These are phyloP conservation scores for Neocucurbitaria cava DNA, from an alignment of 2,329 filamentous ascomycete genomes.

Conservation along the genomic window DNA sequence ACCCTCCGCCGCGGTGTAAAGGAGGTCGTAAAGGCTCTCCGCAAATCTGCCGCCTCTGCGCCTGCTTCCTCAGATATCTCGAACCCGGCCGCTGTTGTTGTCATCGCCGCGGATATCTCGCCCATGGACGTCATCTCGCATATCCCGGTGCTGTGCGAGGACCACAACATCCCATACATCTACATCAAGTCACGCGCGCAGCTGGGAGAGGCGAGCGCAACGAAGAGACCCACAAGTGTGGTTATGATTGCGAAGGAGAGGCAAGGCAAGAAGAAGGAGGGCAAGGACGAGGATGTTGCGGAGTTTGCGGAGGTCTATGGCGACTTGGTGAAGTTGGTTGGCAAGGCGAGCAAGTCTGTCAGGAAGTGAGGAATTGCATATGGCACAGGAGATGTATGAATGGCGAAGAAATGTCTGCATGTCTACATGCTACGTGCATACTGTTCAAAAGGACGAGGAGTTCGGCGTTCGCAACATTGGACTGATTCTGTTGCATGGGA, in stretches of 20 bases:
- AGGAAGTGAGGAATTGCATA: conserved; percentile 52
- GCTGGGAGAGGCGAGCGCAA: conserved; percentile 89
- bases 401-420: conserved; percentile 1
- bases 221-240: conserved; percentile 95
- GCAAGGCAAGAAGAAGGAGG: conserved; percentile 58
- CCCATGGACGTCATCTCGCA: conserved; percentile 99
- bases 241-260: conserved; percentile 75
- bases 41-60: conserved; percentile 80
- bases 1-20: conserved; percentile 97
- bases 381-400: conserved; percentile 5
- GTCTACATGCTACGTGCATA: conserved; percentile 15
- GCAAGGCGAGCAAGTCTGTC: conserved; percentile 65
- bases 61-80: conserved; percentile 62
- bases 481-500: conserved; percentile 3
- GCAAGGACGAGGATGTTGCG: conserved; percentile 54
- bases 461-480: conserved; percentile 19
- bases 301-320: conserved; percentile 61
- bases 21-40: conserved; percentile 97
- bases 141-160: conserved; percentile 96
- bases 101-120: conserved; percentile 96
- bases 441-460: conserved; percentile 27
- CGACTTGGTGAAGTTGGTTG: conserved; percentile 64
- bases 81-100: conserved; percentile 73
- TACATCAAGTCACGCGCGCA: conserved; percentile 93
- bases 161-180: conserved; percentile 96